phyloP scores from a whole-genome alignment of 129 eudicot species.

The Cynara cardunculus region DNA sequence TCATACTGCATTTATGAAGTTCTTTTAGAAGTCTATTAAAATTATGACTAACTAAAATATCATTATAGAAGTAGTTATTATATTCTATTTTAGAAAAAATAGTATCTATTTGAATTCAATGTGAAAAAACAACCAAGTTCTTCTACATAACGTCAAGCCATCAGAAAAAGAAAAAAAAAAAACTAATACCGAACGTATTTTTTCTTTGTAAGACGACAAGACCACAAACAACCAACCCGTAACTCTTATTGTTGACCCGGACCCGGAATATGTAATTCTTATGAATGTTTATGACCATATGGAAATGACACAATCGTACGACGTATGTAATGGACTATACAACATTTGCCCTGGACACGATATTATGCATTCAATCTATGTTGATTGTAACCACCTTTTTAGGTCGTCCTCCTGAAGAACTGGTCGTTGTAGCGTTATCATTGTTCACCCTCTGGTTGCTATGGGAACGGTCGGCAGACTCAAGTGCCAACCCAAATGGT shows the following conservation, averaged over 20 bases:
- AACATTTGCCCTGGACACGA: not conserved
- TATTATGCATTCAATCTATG: constrained; percentile 36
- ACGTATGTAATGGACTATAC: not conserved
- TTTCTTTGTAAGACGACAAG: not conserved
- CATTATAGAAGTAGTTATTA: too few species aligned
- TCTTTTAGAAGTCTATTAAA: too few species aligned
- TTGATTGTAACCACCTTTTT: constrained; percentile 51
- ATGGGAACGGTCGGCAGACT: not conserved
- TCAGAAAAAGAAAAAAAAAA: not conserved
- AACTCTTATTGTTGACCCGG: not conserved
- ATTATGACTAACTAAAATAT: too few species aligned
- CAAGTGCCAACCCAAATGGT: constrained; percentile 31
- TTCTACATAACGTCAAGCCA: too few species aligned
- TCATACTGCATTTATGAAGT: too few species aligned
- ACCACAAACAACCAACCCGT: not conserved
- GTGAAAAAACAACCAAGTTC: too few species aligned
- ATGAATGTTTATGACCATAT: not conserved
- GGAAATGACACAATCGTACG: not conserved
- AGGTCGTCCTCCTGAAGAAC: constrained; percentile 34
- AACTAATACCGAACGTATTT: not conserved
- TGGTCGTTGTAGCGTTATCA: not conserved
- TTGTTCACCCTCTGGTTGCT: not conserved
- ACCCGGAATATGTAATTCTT: not conserved
- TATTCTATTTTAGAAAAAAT: too few species aligned
- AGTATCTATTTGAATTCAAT: too few species aligned